Conservation (phyloP, 257 asterid species). For the Scutellaria minor region DNA sequence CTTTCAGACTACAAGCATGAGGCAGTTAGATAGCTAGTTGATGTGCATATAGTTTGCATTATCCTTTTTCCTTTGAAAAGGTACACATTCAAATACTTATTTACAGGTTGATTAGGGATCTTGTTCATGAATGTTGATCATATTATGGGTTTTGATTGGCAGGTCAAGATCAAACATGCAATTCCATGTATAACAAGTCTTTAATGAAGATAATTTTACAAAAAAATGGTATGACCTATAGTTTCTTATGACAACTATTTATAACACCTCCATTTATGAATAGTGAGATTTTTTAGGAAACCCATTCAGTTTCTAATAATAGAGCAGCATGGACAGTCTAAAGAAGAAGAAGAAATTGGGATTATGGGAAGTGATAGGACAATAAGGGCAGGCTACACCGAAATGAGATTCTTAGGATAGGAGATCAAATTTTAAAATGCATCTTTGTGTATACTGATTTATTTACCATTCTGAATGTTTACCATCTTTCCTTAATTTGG, state of each 20-base stretch:
- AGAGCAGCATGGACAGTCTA: neutral
- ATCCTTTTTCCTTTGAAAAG: neutral
- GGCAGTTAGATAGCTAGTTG: constrained; percentile 11
- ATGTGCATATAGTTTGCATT: neutral
- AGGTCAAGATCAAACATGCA: neutral
- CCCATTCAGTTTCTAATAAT: neutral
- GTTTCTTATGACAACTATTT: constrained; percentile 1
- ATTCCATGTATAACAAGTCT: neutral
- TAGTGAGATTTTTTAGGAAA: constrained; percentile 13
- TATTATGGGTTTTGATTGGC: neutral
- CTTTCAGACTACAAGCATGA: constrained; percentile 67
- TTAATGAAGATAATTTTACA: too few species aligned
- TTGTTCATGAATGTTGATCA: neutral
- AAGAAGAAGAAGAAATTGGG: constrained; percentile 9
- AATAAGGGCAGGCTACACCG: too few species aligned
- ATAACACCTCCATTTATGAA: constrained; percentile 6
- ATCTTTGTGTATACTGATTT: too few species aligned
- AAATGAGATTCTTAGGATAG: too few species aligned
- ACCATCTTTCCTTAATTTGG: neutral
- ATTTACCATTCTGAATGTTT: too few species aligned
- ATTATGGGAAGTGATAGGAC: neutral
- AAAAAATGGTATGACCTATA: neutral
- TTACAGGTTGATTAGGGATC: neutral
- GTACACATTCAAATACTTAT: neutral
- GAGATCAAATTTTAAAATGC: too few species aligned